A percentile compares a stretch with the other conserved stretches of the same genome.
Conservation (phyloP, 2,329 filamentous ascomycete genomes). For the Magnaporthiopsis rhizophila region DNA sequence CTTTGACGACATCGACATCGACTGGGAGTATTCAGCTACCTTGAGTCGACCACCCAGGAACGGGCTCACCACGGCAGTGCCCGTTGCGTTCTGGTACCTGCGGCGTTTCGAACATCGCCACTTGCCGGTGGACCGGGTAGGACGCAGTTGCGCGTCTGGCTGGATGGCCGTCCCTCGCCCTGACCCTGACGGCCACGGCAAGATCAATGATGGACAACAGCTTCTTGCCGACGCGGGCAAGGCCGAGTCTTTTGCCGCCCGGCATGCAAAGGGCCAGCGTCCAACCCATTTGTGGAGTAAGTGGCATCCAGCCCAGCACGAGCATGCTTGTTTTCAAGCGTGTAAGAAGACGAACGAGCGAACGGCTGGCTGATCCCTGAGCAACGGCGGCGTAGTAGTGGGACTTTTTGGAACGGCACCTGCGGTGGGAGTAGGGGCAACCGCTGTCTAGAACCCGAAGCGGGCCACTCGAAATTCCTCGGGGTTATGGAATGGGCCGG, state of each 20-base stretch:
- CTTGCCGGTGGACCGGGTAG: background rate
- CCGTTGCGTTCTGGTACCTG: conserved; percentile 15
- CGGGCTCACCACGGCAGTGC: conserved; percentile 5
- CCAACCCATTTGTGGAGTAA: too few relatives aligned
- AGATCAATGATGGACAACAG: background rate
- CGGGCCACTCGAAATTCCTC: background rate
- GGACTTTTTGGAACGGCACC: background rate
- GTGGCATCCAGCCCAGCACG: too few relatives aligned
- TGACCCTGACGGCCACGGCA: background rate
- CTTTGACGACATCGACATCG: conserved; percentile 19
- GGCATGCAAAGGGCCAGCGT: background rate
- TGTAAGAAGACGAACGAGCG: too few relatives aligned
- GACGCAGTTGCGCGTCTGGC: background rate
- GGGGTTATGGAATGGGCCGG: background rate
- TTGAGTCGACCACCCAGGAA: background rate
- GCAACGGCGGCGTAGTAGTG: background rate
- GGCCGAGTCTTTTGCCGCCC: background rate
- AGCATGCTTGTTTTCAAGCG: too few relatives aligned
- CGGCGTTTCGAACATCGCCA: conserved; percentile 11
- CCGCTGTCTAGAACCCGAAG: background rate
- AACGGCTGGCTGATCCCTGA: too few relatives aligned
- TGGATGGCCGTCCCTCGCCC: background rate
- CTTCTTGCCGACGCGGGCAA: background rate
- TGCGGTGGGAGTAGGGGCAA: background rate
- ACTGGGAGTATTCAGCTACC: conserved; percentile 25